phyloP scores from a whole-genome alignment of 139 green algal species.

The Auxenochlorella protothecoides region DNA sequence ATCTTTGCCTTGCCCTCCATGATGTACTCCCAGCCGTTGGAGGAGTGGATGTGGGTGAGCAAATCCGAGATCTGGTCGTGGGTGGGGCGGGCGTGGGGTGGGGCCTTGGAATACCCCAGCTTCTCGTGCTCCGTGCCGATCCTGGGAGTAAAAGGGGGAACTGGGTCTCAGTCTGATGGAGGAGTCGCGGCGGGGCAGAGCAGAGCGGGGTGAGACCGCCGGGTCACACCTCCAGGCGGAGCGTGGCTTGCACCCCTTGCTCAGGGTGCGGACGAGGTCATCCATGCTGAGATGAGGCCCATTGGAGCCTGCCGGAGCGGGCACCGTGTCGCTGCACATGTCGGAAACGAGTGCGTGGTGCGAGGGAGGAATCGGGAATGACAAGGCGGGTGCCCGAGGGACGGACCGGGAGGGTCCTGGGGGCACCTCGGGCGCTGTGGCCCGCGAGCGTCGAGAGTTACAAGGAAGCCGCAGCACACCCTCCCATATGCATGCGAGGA shows the following conservation, averaged over 20 bases:
- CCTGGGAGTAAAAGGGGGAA: conserved; percentile 27
- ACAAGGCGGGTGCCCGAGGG: too few species aligned
- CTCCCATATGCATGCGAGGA: too few species aligned
- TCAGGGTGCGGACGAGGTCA: conserved; percentile 70
- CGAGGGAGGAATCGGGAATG: too few species aligned
- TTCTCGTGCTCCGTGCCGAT: conserved; percentile 99
- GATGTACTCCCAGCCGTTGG: conserved; percentile 84
- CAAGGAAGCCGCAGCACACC: too few species aligned
- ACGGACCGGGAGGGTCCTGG: too few species aligned
- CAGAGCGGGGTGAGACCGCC: background rate
- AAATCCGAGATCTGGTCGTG: conserved; percentile 74
- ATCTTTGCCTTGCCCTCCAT: conserved; percentile 84
- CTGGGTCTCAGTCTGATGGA: too few species aligned
- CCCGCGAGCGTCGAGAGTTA: too few species aligned
- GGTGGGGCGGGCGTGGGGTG: conserved; percentile 45
- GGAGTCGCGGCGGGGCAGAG: background rate
- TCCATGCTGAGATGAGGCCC: conserved; percentile 40
- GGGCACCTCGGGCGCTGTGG: too few species aligned
- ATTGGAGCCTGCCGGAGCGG: background rate
- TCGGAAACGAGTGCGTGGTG: too few species aligned
- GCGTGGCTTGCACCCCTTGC: conserved; percentile 67
- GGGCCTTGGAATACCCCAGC: conserved; percentile 69
- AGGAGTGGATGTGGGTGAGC: conserved; percentile 51
- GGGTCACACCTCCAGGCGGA: conserved; percentile 56
- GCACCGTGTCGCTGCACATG: too few species aligned